Conservation (phyloP, 164 flowering plant species). For the Annona squamosa region DNA sequence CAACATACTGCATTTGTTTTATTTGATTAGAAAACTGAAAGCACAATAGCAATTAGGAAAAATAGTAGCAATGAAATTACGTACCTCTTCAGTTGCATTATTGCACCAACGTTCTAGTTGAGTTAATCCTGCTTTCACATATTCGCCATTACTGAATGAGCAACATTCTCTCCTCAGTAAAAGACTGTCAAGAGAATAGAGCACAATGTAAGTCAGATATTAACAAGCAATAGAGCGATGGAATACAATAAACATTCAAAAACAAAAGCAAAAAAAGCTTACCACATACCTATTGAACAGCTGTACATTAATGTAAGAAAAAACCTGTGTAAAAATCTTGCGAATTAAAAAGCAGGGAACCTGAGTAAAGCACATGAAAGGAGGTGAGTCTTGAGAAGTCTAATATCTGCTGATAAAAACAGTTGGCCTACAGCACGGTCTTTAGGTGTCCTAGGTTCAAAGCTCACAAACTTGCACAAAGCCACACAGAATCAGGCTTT, state of each 20-base stretch:
- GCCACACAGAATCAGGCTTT: too few species aligned
- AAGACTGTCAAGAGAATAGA: constrained; percentile 47
- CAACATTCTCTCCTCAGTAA: constrained; percentile 94
- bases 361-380: constrained; percentile 22
- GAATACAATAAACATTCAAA: background rate
- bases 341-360: constrained; percentile 93
- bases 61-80: background rate
- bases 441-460: too few species aligned
- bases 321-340: constrained; percentile 91
- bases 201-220: background rate
- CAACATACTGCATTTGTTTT: constrained; percentile 74
- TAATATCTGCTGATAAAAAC: background rate
- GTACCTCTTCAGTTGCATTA: constrained; percentile 93
- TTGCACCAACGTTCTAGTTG: constrained; percentile 94
- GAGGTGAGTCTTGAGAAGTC: background rate
- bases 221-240: background rate
- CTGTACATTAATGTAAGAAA: constrained; percentile 97
- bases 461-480: too few species aligned
- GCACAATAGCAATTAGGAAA: background rate
- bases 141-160: constrained; percentile 96
- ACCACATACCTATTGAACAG: constrained; percentile 79
- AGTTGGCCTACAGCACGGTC: too few species aligned
- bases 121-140: constrained; percentile 92
- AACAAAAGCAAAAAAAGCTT: constrained; percentile 4
- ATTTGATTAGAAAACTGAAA: background rate